Conservation (phyloP, 2,329 filamentous ascomycete genomes). For the Zasmidium angulare region DNA sequence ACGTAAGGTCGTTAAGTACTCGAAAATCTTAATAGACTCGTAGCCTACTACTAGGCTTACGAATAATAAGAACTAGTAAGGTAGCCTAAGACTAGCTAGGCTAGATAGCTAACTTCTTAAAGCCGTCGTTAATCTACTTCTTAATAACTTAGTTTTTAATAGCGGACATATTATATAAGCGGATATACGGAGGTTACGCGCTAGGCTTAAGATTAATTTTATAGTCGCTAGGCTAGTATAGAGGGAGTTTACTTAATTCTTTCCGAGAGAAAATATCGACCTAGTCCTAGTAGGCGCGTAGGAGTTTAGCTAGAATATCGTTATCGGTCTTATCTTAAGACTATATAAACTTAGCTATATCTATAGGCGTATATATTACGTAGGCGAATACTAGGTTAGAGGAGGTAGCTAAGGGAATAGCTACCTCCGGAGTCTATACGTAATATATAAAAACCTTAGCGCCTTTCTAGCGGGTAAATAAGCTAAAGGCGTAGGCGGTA, state of each 20-base stretch:
- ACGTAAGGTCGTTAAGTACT: no score
- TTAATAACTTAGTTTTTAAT: background rate
- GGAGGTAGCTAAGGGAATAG: background rate
- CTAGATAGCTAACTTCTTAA: slow-evolving; percentile 4
- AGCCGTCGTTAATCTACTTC: no score
- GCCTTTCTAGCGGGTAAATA: background rate
- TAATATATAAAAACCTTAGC: no score
- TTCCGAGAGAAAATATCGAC: background rate
- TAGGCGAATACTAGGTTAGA: background rate
- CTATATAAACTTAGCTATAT: background rate
- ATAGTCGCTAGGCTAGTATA: background rate
- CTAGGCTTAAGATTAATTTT: slow-evolving; percentile 1
- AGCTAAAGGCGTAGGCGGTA: background rate
- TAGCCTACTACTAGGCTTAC: slow-evolving; percentile 1
- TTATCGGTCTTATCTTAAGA: background rate
- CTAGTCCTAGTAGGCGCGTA: background rate
- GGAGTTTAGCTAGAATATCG: background rate
- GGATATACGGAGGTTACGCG: background rate
- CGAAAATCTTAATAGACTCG: no score
- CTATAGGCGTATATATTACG: background rate
- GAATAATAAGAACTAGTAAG: background rate
- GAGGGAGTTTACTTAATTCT: background rate
- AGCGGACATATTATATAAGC: background rate
- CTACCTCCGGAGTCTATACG: background rate
- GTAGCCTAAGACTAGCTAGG: background rate